These are phyloP conservation scores for Leishmania guyanensis DNA, from an alignment of 208 protist genomes.

Conservation along the genomic window DNA sequence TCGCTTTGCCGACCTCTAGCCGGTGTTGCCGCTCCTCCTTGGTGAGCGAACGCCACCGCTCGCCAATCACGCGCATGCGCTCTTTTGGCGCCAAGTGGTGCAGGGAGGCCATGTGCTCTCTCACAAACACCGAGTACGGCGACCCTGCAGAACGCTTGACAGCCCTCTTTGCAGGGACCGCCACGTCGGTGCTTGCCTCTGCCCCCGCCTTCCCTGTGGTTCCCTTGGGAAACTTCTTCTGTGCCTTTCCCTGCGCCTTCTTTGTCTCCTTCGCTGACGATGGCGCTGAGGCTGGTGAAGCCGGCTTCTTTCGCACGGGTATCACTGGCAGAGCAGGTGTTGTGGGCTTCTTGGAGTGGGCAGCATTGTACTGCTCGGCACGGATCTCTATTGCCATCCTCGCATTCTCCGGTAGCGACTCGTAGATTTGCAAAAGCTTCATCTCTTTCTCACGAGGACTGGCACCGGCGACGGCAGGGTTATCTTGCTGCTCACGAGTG, in stretches of 20 bases:
- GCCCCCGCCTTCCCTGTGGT: background rate
- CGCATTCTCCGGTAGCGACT: conserved; percentile 62
- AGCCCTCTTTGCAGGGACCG: background rate
- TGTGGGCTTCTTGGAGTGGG: conserved; percentile 6
- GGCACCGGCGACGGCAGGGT: conserved; percentile 53
- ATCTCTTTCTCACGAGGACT: conserved; percentile 55
- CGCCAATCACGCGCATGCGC: conserved; percentile 55
- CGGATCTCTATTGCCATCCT: conserved; percentile 46
- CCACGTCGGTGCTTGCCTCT: background rate
- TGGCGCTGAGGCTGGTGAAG: background rate
- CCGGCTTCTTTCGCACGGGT: conserved; percentile 21
- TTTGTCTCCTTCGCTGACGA: conserved; percentile 3
- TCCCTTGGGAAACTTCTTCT: conserved; percentile 3
- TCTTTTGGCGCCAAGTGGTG: conserved; percentile 48
- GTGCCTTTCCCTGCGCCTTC: background rate
- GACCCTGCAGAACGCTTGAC: conserved; percentile 14
- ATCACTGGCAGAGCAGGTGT: conserved; percentile 13
- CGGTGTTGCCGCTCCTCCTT: conserved; percentile 30
- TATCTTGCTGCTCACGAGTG: conserved; percentile 53
- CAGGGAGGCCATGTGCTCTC: conserved; percentile 66
- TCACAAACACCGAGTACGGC: conserved; percentile 65
- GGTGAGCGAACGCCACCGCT: conserved; percentile 55
- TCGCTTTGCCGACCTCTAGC: conserved; percentile 5
- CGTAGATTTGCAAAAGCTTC: conserved; percentile 66
- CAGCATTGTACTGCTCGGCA: conserved; percentile 26